Percentiles rank a stretch among this genome's conserved stretches.
Evolutionary conservation across 2,329 filamentous ascomycete genomes (phyloP).

Genomic region (Amauroascus verrucosus): DNA sequence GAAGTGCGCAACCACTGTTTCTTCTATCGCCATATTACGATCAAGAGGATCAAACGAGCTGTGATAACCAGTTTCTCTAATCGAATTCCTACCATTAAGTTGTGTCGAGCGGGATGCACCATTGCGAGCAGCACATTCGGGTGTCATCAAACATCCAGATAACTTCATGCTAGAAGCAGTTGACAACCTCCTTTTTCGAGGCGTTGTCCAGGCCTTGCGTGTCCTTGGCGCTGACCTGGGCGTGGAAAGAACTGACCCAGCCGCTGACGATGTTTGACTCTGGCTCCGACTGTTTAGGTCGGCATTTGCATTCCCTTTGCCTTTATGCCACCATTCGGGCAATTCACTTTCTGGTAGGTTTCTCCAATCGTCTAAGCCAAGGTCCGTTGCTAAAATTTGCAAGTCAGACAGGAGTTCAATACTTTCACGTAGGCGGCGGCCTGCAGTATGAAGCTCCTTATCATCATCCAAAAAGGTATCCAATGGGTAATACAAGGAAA

Average conservation of each 20-base stretch:
- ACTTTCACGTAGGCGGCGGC: constrained; percentile 13
- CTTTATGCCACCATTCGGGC: constrained; percentile 16
- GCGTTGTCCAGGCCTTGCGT: constrained; percentile 7
- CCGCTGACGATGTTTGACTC: background rate
- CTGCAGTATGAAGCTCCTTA: constrained; percentile 12
- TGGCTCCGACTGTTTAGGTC: background rate
- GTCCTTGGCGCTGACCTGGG: background rate
- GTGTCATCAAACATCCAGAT: background rate
- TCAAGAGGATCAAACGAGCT: background rate
- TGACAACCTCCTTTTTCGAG: background rate
- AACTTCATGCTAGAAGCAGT: background rate
- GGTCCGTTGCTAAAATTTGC: constrained; percentile 13
- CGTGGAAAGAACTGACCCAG: background rate
- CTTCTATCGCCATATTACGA: background rate
- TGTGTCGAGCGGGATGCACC: background rate
- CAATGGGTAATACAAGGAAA: constrained; percentile 15
- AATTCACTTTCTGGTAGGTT: constrained; percentile 16
- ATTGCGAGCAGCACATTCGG: background rate
- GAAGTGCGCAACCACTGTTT: background rate
- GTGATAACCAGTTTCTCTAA: background rate
- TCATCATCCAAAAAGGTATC: constrained; percentile 18
- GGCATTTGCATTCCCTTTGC: background rate
- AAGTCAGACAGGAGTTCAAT: constrained; percentile 18
- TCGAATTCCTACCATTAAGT: background rate
- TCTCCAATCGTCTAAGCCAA: constrained; percentile 17